Evolutionary conservation across 176 grass and related monocot genomes (phyloP), one percentile per base, ranked within the genome.

Genomic region (Panicum miliaceum): DNA sequence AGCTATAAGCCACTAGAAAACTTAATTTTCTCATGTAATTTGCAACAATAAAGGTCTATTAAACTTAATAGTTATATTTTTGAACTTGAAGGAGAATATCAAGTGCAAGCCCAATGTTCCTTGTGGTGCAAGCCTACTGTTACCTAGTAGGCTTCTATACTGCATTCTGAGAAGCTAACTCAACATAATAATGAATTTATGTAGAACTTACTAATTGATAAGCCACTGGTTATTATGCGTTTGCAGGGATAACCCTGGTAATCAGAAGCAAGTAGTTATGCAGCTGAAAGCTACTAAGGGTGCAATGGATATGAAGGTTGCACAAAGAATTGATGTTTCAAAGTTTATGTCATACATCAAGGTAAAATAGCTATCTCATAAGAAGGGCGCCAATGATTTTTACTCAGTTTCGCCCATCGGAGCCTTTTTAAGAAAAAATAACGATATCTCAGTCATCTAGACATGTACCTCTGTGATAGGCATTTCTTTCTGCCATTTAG

Each of bases 281-380:
- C 69, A 45, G 58, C 38, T 42, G 36, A 34, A 47, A 67, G 27
- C 22, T 42, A 50, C 57, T 43, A 87, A 83, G 60, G 64, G 15
- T 68, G 81, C 43, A 81, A 27, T 67, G 12, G 46, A 56, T 53
- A 27, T 76, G 43, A 84, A 81, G 23, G 71, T 77, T 69, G 16
- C 58, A 36, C 70, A 19, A 48, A 89, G 57, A 78, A 36, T 68
- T 48, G 91, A 89, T 73, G 74, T 75, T 78, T 77, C 81, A 68
- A 89, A 89, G 79, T 92, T 73, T 74, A 87, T 92, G 91, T 92
- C 91, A 84, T 92, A 87, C 64, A 92, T 92, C 38, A 84, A 89
- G 84, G 91, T 92, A 59, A 92, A 36, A 60, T 80, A 45, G 35
- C 51, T 25, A 35, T 79, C 26, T 54, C 23, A 48, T 71, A 61